Evolutionary conservation across 345 rosid genomes (phyloP).

Genomic region (Aquilaria yunnanensis): DNA sequence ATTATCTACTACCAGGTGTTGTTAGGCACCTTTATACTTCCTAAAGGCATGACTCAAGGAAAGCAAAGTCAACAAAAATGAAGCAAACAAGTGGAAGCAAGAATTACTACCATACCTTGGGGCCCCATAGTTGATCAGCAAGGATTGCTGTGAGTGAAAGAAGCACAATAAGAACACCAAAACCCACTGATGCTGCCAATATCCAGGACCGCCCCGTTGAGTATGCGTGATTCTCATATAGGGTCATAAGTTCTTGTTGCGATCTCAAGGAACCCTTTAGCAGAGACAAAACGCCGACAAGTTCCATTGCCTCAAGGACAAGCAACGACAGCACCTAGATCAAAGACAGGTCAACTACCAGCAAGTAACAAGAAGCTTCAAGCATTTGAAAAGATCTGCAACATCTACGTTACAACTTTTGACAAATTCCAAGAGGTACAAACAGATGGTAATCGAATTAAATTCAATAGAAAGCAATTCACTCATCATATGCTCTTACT

Average conservation of each 20-base stretch:
- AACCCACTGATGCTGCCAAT: constrained; percentile 60
- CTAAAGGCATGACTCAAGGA: too few relatives aligned
- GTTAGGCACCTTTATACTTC: too few relatives aligned
- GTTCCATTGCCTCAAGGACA: constrained; percentile 47
- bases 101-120: constrained; percentile 33
- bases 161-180: constrained; percentile 41
- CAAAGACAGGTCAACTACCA: constrained; percentile 7
- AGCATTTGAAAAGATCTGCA: neutral
- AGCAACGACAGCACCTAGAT: constrained; percentile 60
- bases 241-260: constrained; percentile 28
- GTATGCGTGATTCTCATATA: constrained; percentile 27
- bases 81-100: too few relatives aligned
- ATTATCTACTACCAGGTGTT: too few relatives aligned
- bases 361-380: constrained; percentile 6
- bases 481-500: constrained; percentile 28
- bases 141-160: constrained; percentile 48
- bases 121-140: constrained; percentile 33
- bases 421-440: too few relatives aligned
- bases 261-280: constrained; percentile 44
- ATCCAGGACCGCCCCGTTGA: constrained; percentile 46
- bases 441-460: too few relatives aligned
- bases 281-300: constrained; percentile 41
- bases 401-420: too few relatives aligned
- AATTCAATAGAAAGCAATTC: neutral
- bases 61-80: too few relatives aligned